Evolutionary conservation across 2,329 filamentous ascomycete genomes (phyloP).

Genomic region (Dissoconium aciculare): DNA sequence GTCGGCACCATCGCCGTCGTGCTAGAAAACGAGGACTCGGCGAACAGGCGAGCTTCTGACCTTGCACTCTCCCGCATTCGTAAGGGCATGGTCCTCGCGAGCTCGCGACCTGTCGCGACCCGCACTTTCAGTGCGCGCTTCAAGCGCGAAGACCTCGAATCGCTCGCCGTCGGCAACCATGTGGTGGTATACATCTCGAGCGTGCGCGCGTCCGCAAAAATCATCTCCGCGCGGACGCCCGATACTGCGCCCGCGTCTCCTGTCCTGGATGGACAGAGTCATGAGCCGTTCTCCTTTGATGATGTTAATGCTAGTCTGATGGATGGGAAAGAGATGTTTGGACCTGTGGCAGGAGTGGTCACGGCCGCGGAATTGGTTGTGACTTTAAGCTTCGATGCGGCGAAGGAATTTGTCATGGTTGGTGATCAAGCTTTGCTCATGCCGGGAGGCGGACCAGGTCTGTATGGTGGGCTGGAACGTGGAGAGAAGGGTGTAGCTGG

Average conservation of each 20-base stretch:
- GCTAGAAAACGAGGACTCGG: slow-evolving; percentile 30
- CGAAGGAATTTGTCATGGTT: slow-evolving; percentile 58
- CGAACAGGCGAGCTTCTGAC: slow-evolving; percentile 15
- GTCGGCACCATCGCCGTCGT: slow-evolving; percentile 78
- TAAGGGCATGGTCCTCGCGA: slow-evolving; percentile 71
- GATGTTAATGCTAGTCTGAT: slow-evolving; percentile 12
- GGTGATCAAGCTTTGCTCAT: slow-evolving; percentile 56
- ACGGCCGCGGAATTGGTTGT: slow-evolving; percentile 33
- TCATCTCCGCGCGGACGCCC: slow-evolving; percentile 35
- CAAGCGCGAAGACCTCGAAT: slow-evolving; percentile 44
- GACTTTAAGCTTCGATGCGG: slow-evolving; percentile 52
- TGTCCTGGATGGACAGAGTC: slow-evolving; percentile 23
- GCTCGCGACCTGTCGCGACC: slow-evolving; percentile 40
- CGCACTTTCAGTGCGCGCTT: slow-evolving; percentile 50
- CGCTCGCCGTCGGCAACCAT: slow-evolving; percentile 50
- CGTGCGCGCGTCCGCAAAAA: slow-evolving; percentile 64
- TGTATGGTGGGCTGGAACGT: slow-evolving; percentile 39
- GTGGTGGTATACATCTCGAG: slow-evolving; percentile 81
- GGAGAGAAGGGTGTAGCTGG: slow-evolving; percentile 38
- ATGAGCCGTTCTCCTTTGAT: slow-evolving; percentile 16
- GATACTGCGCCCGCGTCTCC: slow-evolving; percentile 11
- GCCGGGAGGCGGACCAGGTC: slow-evolving; percentile 51
- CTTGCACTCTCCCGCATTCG: slow-evolving; percentile 31
- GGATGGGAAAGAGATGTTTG: slow-evolving; percentile 3
- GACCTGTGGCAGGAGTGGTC: slow-evolving; percentile 13